These are phyloP conservation scores for Sanghuangporus weigelae DNA, from an alignment of 1,284 basidiomycete species.

Conservation along the genomic window DNA sequence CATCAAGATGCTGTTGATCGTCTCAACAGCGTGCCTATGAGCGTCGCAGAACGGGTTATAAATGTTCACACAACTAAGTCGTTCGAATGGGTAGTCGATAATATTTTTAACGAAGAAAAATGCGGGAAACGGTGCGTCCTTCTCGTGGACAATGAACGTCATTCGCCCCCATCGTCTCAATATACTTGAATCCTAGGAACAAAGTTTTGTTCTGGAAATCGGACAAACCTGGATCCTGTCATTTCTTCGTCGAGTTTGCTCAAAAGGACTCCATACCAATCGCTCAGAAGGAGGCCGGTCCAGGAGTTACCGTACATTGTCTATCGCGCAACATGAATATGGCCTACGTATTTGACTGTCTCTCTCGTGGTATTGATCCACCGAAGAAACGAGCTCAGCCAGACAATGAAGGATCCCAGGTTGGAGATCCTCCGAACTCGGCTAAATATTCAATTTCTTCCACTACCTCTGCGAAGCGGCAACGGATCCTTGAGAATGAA, in stretches of 20 bases:
- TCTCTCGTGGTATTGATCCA: conserved; percentile 1
- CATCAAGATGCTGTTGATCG: not conserved
- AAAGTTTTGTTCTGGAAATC: conserved; percentile 12
- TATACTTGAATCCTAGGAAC: not conserved
- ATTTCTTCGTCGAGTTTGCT: conserved; percentile 17
- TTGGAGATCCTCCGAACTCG: not conserved
- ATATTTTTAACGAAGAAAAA: conserved; percentile 6
- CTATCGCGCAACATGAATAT: conserved; percentile 14
- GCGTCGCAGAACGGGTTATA: conserved; percentile 9
- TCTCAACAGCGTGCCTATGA: not conserved
- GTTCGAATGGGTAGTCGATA: conserved; percentile 3
- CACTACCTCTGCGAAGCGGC: conserved; percentile 5
- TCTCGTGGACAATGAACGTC: not conserved
- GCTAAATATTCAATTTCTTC: not conserved
- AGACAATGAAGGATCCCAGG: conserved; percentile 4
- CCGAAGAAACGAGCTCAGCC: conserved; percentile 3
- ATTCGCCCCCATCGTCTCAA: not conserved
- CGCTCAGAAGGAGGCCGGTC: conserved; percentile 4
- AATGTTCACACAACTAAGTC: conserved; percentile 14
- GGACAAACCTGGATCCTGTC: conserved; percentile 9
- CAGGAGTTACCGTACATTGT: conserved; percentile 11
- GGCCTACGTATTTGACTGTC: conserved; percentile 12
- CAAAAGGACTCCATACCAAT: conserved; percentile 7
- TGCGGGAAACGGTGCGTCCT: conserved; percentile 5
- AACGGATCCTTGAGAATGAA: conserved; percentile 1